phyloP scores from a whole-genome alignment of 1,139 yeast species.

The Hyphopichia buzzinii region DNA sequence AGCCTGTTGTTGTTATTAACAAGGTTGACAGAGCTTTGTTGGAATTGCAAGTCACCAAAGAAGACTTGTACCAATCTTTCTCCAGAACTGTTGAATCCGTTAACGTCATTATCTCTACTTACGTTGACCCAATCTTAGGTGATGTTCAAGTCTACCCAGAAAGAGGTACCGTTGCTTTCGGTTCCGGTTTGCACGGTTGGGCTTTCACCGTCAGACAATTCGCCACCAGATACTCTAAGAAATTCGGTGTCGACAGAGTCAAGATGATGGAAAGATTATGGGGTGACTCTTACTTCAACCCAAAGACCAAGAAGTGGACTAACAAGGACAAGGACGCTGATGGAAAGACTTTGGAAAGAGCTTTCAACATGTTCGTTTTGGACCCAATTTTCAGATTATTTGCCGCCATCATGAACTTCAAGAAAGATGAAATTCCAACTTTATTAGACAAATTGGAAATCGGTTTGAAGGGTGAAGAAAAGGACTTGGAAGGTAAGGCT shows the following conservation, averaged over 20 bases:
- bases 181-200: conserved; percentile 99
- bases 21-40: conserved; percentile 99
- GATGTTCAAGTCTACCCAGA: conserved; percentile 99
- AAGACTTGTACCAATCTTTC: conserved; percentile 97
- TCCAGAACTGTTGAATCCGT: conserved; percentile 99
- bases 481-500: conserved; percentile 98
- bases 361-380: conserved; percentile 98
- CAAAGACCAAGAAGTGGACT: conserved; percentile 99
- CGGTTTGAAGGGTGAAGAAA: conserved; percentile 87
- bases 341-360: conserved; percentile 96
- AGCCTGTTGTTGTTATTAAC: conserved; percentile 98
- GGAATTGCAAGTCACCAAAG: conserved; percentile 98
- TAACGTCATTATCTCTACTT: conserved; percentile 96
- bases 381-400: conserved; percentile 94
- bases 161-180: conserved; percentile 98
- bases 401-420: conserved; percentile 52
- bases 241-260: conserved; percentile 96
- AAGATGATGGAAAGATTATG: conserved; percentile 99
- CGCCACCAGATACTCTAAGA: conserved; percentile 97
- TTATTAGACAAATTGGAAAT: conserved; percentile 93
- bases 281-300: conserved; percentile 99
- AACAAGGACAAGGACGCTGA: conserved; percentile 94
- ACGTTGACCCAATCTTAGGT: conserved; percentile 87
- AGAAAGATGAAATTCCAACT: conserved; percentile 89
- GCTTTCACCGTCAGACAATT: conserved; percentile 99